Evolutionary conservation across 2,329 filamentous ascomycete species (phyloP), one percentile per base, ranked within the genome.

Genomic region (Ilyonectria destructans): DNA sequence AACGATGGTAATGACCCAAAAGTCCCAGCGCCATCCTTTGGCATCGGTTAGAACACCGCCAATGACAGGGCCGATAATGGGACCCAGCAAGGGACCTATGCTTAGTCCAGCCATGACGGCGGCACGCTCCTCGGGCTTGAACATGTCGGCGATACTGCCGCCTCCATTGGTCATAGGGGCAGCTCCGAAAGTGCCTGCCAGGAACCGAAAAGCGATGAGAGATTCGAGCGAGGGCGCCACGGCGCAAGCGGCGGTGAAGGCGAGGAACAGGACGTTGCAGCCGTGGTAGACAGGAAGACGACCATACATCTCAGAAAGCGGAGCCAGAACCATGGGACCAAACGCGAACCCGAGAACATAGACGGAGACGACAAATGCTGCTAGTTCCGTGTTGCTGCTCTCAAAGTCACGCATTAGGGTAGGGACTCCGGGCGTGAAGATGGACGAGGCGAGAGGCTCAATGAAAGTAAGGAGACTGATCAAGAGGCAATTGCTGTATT

Each of bases 351-450:
- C 88, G 0, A 89, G 80, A 3, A 91, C 82, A 75, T 88, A 87
- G 15, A 90, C 69, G 0, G 75, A 77, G 1, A 77, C 71, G 45
- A 75, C 65, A 33, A 77, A 72, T 1, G 74, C 69, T 1, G 69
- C 74, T 1, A 88, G 74, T 15, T 66, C 65, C 1, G 67, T 52
- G 26, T 61, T 73, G 19, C 21, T 51, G 40, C 59, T 65, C 3
- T 59, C 43, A 57, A 92, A 92, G 17, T 91, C 88, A 13, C 71
- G 58, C 83, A 91, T 86, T 0, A 93, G 81, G 4, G 88, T 78
- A 0, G 87, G 86, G 0, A 92, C 86, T 2, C 86, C 89, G 0
- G 91, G 90, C 0, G 90, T 89, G 72, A 93, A 90, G 78, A 91
- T 91, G 23, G 83, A 80, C 73, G 68, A 83, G 0, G 80, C 81